Evolutionary conservation across 441 rosid species (phyloP).

Genomic region (Adansonia grandidieri): DNA sequence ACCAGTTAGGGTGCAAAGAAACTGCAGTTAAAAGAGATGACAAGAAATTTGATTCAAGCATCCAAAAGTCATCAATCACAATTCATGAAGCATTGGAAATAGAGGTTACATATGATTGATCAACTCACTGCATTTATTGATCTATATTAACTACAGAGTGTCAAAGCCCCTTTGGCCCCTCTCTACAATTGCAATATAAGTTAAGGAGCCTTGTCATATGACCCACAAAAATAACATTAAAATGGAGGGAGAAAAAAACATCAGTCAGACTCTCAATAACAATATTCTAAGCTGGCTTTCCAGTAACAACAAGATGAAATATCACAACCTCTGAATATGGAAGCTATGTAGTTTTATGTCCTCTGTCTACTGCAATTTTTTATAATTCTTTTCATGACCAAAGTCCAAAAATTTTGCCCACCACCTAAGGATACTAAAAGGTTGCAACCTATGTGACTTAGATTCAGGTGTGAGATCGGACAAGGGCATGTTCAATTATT

Average conservation of each 20-base stretch:
- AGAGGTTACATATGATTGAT: conserved; percentile 83
- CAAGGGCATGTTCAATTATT: too few species aligned
- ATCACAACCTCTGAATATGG: neutral
- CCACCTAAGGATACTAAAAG: too few species aligned
- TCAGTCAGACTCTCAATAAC: neutral
- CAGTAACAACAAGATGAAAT: neutral
- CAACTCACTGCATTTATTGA: conserved; percentile 87
- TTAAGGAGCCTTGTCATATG: conserved; percentile 3
- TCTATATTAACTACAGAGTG: conserved; percentile 49
- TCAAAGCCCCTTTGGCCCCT: conserved; percentile 34
- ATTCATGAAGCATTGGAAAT: conserved; percentile 62
- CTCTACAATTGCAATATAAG: conserved; percentile 36
- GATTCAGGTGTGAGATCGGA: too few species aligned
- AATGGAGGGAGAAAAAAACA: neutral
- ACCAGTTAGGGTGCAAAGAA: conserved; percentile 74
- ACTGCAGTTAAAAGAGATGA: conserved; percentile 35
- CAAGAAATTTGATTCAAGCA: conserved; percentile 24
- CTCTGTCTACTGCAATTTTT: neutral
- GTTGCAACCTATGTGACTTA: too few species aligned
- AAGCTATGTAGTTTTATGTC: neutral
- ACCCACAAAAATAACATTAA: conserved; percentile 5
- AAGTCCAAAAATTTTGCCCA: neutral
- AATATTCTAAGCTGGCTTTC: neutral
- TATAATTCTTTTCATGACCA: neutral
- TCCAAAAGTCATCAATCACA: conserved; percentile 59